phyloP scores from a whole-genome alignment of 352 stramenopile genomes.

The Plasmopara viticola region DNA sequence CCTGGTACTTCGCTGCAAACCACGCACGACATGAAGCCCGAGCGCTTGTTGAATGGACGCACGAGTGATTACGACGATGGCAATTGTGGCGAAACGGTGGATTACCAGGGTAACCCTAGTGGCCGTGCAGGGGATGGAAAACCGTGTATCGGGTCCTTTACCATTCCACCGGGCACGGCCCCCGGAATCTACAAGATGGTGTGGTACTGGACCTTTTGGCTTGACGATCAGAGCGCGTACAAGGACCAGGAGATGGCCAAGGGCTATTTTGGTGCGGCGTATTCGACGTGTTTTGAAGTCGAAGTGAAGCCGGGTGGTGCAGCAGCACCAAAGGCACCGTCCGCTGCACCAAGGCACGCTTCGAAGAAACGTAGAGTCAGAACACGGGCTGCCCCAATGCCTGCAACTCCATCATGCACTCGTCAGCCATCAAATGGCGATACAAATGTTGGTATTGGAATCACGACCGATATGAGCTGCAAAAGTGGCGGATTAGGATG shows the following conservation, averaged over 20 bases:
- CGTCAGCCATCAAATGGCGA: slow-evolving; percentile 5
- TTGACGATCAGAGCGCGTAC: slow-evolving; percentile 38
- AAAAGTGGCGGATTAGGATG: slow-evolving; percentile 4
- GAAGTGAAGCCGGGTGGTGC: slow-evolving; percentile 28
- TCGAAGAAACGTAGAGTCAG: not conserved
- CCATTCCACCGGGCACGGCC: slow-evolving; percentile 32
- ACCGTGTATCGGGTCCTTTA: slow-evolving; percentile 52
- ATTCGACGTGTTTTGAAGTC: slow-evolving; percentile 64
- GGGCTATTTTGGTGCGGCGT: slow-evolving; percentile 61
- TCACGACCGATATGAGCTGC: slow-evolving; percentile 7
- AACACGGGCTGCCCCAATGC: slow-evolving; percentile 1
- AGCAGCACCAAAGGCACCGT: not conserved
- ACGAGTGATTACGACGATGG: slow-evolving; percentile 49
- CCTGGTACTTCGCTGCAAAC: slow-evolving; percentile 27
- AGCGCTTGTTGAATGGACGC: slow-evolving; percentile 42
- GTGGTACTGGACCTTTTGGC: slow-evolving; percentile 70
- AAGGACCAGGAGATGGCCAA: slow-evolving; percentile 40
- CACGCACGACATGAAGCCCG: slow-evolving; percentile 42
- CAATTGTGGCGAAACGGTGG: slow-evolving; percentile 51
- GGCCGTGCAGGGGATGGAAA: slow-evolving; percentile 52
- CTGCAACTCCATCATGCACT: slow-evolving; percentile 4
- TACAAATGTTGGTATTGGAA: slow-evolving; percentile 6
- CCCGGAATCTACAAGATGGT: slow-evolving; percentile 59
- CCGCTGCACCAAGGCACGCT: not conserved
- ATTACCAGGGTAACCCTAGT: slow-evolving; percentile 35